phyloP scores from a whole-genome alignment of 352 stramenopile genomes.

The Phytophthora podocarpi region DNA sequence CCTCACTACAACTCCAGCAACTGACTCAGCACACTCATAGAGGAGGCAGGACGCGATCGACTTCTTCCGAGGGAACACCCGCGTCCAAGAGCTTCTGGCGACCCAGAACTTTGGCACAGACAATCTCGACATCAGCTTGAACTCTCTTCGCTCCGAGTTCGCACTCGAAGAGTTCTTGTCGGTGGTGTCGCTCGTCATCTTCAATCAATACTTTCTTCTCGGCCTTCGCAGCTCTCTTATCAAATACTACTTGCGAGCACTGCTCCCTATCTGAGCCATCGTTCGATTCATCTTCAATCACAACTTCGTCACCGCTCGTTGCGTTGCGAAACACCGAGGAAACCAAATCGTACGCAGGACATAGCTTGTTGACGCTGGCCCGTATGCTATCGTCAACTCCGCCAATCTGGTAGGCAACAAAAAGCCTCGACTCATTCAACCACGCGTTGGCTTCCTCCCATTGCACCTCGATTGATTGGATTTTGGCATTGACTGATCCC shows the following conservation, averaged over 20 bases:
- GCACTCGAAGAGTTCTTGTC: constrained; percentile 6
- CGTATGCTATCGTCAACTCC: background rate
- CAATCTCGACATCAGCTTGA: constrained; percentile 1
- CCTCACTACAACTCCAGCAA: too few species aligned
- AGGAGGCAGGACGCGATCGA: background rate
- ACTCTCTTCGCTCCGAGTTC: background rate
- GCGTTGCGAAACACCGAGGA: background rate
- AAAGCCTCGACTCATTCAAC: background rate
- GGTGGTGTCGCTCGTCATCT: background rate
- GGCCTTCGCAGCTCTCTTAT: too few species aligned
- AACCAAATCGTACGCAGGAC: background rate
- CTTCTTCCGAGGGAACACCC: background rate
- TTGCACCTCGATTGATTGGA: background rate
- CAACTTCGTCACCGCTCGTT: background rate
- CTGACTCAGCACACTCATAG: too few species aligned
- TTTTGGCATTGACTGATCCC: background rate
- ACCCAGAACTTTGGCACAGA: background rate
- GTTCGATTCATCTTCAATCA: background rate
- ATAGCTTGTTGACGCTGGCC: background rate
- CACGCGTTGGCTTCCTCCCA: background rate
- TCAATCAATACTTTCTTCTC: too few species aligned
- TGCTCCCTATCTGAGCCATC: too few species aligned
- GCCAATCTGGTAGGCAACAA: background rate
- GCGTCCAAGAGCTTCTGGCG: constrained; percentile 1
- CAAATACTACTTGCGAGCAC: too few species aligned